A percentile compares a stretch with the other conserved stretches of the same genome.
Conservation (phyloP, 768 basidiomycete genomes). For the Epithele typhae region DNA sequence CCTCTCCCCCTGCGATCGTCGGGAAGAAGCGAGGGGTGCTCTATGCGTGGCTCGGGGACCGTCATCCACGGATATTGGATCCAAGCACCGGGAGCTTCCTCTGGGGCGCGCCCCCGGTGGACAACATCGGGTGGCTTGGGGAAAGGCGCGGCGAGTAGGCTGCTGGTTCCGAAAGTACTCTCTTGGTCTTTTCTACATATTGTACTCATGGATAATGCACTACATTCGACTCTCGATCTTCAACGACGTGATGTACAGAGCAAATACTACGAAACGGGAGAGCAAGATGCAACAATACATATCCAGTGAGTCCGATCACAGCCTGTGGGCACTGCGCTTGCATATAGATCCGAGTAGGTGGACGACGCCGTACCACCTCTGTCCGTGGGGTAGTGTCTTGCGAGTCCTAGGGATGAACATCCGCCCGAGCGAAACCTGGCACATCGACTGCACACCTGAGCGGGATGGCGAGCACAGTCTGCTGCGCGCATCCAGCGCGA, state of each 20-base stretch:
- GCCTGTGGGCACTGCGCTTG: no score
- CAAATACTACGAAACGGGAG: no score
- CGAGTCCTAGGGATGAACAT: slow-evolving; percentile 6
- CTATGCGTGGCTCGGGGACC: slow-evolving; percentile 38
- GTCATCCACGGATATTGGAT: slow-evolving; percentile 49
- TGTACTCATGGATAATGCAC: slow-evolving; percentile 13
- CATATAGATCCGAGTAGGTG: no score
- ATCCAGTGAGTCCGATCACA: no score
- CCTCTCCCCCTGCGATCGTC: background rate
- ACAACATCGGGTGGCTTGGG: slow-evolving; percentile 50
- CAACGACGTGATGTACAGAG: no score
- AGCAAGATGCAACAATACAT: no score
- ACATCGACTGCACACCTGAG: slow-evolving; percentile 61
- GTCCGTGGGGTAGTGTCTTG: no score
- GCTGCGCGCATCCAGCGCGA: slow-evolving; percentile 25
- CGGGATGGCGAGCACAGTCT: slow-evolving; percentile 42
- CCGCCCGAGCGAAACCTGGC: slow-evolving; percentile 29
- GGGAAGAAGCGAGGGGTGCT: slow-evolving; percentile 35
- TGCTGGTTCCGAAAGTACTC: slow-evolving; percentile 4
- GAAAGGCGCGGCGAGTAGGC: slow-evolving; percentile 17
- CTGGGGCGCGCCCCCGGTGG: slow-evolving; percentile 70
- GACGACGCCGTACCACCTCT: no score
- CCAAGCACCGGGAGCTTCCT: slow-evolving; percentile 60
- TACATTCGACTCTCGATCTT: background rate
- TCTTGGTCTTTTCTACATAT: background rate